Conservation (phyloP, 176 grass and related monocot genomes). For the Ensete ventricosum region DNA sequence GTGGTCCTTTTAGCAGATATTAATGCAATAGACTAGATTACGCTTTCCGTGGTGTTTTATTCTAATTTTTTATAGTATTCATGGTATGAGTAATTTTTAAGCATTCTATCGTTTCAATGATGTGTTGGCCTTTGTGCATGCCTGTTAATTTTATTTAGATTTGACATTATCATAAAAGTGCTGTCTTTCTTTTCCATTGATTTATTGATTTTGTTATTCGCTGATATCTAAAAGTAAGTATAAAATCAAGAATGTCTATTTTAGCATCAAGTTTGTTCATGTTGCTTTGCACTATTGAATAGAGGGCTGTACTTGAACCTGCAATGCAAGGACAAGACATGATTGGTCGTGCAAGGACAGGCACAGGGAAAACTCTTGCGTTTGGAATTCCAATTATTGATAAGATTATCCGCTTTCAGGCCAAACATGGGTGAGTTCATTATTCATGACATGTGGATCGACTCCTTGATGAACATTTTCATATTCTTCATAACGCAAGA, state of each 20-base stretch:
- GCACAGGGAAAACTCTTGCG: constrained; percentile 90
- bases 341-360: constrained; percentile 88
- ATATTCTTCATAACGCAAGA: not conserved
- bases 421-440: constrained; percentile 72
- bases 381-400: constrained; percentile 98
- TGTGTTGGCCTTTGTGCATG: too few relatives aligned
- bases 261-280: not conserved
- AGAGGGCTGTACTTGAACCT: constrained; percentile 90
- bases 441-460: not conserved
- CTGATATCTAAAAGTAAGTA: not conserved
- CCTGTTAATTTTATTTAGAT: too few relatives aligned
- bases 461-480: not conserved
- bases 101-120: too few relatives aligned
- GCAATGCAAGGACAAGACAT: constrained; percentile 96
- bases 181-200: not conserved
- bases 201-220: not conserved
- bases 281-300: constrained; percentile 18
- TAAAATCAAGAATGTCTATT: not conserved
- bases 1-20: too few relatives aligned
- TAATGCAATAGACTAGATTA: too few relatives aligned
- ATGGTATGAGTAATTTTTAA: too few relatives aligned
- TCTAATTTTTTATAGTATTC: too few relatives aligned
- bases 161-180: too few relatives aligned
- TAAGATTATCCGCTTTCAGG: constrained; percentile 63
- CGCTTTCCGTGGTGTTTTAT: too few relatives aligned